These are phyloP conservation scores for Phytophthora quininea DNA, from an alignment of 352 stramenopile genomes.

Conservation along the genomic window DNA sequence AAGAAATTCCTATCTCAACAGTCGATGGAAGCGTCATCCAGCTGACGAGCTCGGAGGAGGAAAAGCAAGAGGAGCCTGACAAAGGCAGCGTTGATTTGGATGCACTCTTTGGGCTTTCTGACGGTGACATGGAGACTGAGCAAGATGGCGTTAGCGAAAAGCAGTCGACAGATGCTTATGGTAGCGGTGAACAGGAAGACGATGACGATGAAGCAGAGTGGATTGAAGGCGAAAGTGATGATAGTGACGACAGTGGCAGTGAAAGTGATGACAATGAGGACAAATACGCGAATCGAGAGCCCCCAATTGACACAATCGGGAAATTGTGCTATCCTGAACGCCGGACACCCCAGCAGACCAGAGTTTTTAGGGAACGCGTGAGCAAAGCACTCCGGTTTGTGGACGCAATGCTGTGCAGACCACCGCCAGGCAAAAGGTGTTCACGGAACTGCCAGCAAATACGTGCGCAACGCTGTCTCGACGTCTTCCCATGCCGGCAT, in stretches of 20 bases:
- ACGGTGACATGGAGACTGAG: slow-evolving; percentile 6
- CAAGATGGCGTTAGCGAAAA: slow-evolving; percentile 20
- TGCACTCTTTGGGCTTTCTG: neutral
- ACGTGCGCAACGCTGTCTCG: slow-evolving; percentile 51
- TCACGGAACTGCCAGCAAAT: slow-evolving; percentile 46
- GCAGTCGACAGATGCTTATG: neutral
- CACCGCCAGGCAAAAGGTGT: slow-evolving; percentile 44
- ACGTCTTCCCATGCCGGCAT: slow-evolving; percentile 43
- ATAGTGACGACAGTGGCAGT: neutral
- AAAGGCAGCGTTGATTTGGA: slow-evolving; percentile 8
- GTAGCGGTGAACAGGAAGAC: neutral
- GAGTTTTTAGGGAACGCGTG: slow-evolving; percentile 55
- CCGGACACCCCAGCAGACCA: slow-evolving; percentile 46
- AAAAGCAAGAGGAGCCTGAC: neutral
- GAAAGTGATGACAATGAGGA: slow-evolving; percentile 3
- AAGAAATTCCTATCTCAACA: neutral
- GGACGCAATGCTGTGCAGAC: slow-evolving; percentile 55
- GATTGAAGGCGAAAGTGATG: slow-evolving; percentile 10
- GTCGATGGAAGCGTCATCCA: slow-evolving; percentile 5
- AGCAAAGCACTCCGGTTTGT: slow-evolving; percentile 57
- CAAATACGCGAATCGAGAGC: neutral
- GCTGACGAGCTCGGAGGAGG: slow-evolving; percentile 20
- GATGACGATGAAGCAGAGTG: slow-evolving; percentile 11
- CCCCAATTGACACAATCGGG: slow-evolving; percentile 40
- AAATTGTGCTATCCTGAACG: slow-evolving; percentile 51